These are phyloP conservation scores for Osmanthus fragrans DNA, from an alignment of 257 asterid genomes.

Conservation along the genomic window DNA sequence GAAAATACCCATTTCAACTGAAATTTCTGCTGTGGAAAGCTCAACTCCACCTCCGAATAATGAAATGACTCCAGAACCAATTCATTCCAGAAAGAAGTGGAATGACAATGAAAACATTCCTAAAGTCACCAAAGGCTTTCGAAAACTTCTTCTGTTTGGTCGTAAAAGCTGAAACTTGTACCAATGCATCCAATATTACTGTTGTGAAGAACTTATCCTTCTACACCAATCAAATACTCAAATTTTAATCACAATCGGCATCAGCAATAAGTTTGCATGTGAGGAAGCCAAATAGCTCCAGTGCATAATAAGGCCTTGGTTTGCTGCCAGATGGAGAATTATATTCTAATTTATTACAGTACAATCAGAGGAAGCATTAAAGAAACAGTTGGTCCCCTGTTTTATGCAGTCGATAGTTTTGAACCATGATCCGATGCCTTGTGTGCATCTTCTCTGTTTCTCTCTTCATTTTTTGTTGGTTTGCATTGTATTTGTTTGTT, in stretches of 20 bases:
- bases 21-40: constrained; percentile 33
- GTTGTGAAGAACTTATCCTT: not conserved
- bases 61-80: constrained; percentile 40
- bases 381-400: constrained; percentile 15
- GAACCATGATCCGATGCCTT: constrained; percentile 5
- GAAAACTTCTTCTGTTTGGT: constrained; percentile 72
- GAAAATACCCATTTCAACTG: constrained; percentile 39
- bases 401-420: not conserved
- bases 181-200: not conserved
- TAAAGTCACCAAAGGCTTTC: constrained; percentile 63
- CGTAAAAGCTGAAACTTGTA: constrained; percentile 41
- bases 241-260: not conserved
- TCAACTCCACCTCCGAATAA: constrained; percentile 51
- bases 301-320: constrained; percentile 13
- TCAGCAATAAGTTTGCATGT: not conserved
- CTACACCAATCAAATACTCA: constrained; percentile 9
- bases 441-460: not conserved
- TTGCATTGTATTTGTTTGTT: constrained; percentile 17
- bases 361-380: not conserved
- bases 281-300: not conserved
- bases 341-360: constrained; percentile 20
- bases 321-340: not conserved
- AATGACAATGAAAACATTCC: constrained; percentile 55
- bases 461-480: not conserved
- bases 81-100: constrained; percentile 68